phyloP scores from a whole-genome alignment of 2,329 filamentous ascomycete species.

The Colletotrichum theobromicola region DNA sequence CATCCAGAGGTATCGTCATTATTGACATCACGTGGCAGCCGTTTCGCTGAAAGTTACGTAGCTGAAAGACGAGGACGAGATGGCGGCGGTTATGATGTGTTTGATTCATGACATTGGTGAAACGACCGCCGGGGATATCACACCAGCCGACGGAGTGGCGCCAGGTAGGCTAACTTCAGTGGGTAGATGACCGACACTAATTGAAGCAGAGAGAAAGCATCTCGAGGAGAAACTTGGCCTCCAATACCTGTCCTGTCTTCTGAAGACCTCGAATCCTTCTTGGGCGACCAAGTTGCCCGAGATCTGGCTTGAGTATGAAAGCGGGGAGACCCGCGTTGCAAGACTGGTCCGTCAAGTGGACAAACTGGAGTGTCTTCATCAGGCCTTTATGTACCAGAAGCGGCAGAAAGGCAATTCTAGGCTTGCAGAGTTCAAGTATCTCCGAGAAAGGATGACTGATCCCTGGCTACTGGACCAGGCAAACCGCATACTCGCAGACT shows the following conservation, averaged over 20 bases:
- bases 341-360: neutral
- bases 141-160: neutral
- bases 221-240: neutral
- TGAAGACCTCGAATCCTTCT: neutral
- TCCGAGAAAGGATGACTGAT: neutral
- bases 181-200: neutral
- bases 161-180: neutral
- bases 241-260: neutral
- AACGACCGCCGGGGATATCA: neutral
- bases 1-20: neutral
- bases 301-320: neutral
- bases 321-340: neutral
- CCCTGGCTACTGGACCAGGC: neutral
- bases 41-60: neutral
- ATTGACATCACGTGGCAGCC: neutral
- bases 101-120: neutral
- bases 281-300: neutral
- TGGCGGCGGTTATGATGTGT: neutral
- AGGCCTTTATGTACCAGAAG: slow-evolving; percentile 3
- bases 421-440: neutral
- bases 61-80: neutral
- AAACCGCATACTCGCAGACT: neutral
- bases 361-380: slow-evolving; percentile 3
- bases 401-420: neutral
- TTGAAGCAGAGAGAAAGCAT: neutral